phyloP scores from a whole-genome alignment of 805 yeast genomes.

The Pichia kluyveri region DNA sequence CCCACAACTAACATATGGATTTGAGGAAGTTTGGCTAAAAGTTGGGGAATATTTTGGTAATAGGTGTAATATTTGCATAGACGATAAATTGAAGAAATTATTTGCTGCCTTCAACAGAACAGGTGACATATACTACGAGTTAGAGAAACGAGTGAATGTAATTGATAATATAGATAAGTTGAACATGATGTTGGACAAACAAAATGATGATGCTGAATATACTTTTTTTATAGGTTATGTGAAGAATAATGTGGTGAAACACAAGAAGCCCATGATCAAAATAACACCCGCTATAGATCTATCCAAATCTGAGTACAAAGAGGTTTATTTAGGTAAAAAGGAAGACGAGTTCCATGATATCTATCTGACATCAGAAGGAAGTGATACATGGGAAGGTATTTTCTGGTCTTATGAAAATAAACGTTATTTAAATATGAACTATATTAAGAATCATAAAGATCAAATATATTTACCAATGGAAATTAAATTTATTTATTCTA shows the following conservation, averaged over 20 bases:
- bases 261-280: not conserved
- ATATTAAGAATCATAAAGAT: not conserved
- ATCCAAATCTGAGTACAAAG: conserved; percentile 4
- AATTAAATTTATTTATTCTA: conserved; percentile 10
- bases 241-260: not conserved
- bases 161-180: not conserved
- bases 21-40: conserved; percentile 16
- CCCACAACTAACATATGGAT: conserved; percentile 9
- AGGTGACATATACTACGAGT: not conserved
- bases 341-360: not conserved
- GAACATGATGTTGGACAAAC: too few relatives aligned
- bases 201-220: not conserved
- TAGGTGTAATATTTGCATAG: not conserved
- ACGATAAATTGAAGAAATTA: not conserved
- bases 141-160: conserved; percentile 4
- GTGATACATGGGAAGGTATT: not conserved
- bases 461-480: conserved; percentile 5
- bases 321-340: conserved; percentile 1
- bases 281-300: conserved; percentile 11
- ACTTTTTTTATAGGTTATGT: not conserved
- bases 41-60: conserved; percentile 2
- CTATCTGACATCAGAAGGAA: too few relatives aligned
- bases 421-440: too few relatives aligned
- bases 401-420: not conserved
- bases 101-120: not conserved